Base-by-base conservation (phyloP, 2,329 filamentous ascomycete species). In the Cordyceps militaris region DNA sequence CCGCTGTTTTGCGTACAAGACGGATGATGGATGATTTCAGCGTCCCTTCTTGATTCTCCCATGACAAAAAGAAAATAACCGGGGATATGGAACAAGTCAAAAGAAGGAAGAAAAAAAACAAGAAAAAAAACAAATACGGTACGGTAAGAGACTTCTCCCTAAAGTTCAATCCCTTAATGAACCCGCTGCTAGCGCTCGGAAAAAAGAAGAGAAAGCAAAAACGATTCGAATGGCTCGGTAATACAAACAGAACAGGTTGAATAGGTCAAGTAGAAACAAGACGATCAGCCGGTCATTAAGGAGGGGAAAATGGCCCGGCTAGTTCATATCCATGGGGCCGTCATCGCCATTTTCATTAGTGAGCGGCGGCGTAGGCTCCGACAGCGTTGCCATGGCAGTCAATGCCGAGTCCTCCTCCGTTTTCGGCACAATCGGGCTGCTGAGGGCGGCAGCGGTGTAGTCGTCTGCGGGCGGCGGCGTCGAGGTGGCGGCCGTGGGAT, bases 261-360 rank as follows among this genome's bases (percentile, higher is more conserved):
- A 10, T 16, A 42, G 4, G 21, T 13, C 14, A 14, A 36, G 44
- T 44, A 56, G 24, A 23, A 9, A 26, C 16, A 21, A 26, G 1
- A 21, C 30, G 30, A 19, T 19, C 23, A 49, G 42, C 44, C 30
- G 14, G 34, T 38, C n/a, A 16, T 38, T 16, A 38, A 38, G 34
- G 2, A 38, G 34, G 14, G 4, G 7, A 38, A 13, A 16, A 6
- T 38, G 34, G 34, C 14, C 50, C 24, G 28, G 59, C 19, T 65
- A 74, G 55, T 75, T 73, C 23, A 75, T 65, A 26, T 75, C 73
- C 73, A 75, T 75, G 10, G 66, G 60, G n/a, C 43, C 65, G 34
- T 38, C 65, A 16, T 38, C 71, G 26, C 66, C 70, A 42, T 72
- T 69, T 49, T 74, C 72, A 43, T 73, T 69, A 32, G 72, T 74